Base-by-base conservation (phyloP, 2,329 filamentous ascomycete genomes). In the Calonectria montana region DNA sequence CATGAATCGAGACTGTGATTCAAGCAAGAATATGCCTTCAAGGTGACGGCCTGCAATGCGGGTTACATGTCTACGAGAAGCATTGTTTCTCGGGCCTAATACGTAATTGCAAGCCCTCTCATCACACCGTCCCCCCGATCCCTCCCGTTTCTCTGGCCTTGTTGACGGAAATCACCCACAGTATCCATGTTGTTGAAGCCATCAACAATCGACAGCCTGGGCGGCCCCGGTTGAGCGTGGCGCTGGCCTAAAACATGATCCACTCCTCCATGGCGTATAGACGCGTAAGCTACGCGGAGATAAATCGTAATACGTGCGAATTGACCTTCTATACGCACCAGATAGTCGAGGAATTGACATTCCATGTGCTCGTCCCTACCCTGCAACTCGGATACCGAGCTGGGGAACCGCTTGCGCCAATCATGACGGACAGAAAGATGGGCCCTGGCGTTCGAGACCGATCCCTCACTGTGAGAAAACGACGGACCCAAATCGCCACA, bases 241-340 rank as follows among this genome's bases (percentile, higher is more conserved):
- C 53, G 53, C 16, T 21, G 13, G n/a, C 23, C 35, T 39, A 39
- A 59, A 25, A 23, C 53, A 37, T 10, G 35, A 21, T 21, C 53
- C 53, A 37, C 31, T 21, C 53, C 9, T 57, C 21, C 27, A 18
- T 9, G 16, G n/a, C 53, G 53, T 39, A 25, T 16, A 16, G 53
- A 59, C 53, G 53, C 53, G 53, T 59, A 35, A 59, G 31, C 53
- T 59, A 59, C 31, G 53, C 53, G 53, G 53, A 59, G 53, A n/a
- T 59, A 39, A 59, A 23, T 59, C 53, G 53, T 35, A 59, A 25
- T 59, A 59, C 53, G 53, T 21, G 35, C 53, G 21, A 59, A 18
- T 3, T 3, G 29, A 18, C 1, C 6, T 59, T 39, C 53, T 39
- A 37, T 57, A 55, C 50, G 50, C 16, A 4, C 50, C 29, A 55